These are phyloP conservation scores for Heteromeles arbutifolia DNA, from an alignment of 306 rosid genomes.

Conservation along the genomic window DNA sequence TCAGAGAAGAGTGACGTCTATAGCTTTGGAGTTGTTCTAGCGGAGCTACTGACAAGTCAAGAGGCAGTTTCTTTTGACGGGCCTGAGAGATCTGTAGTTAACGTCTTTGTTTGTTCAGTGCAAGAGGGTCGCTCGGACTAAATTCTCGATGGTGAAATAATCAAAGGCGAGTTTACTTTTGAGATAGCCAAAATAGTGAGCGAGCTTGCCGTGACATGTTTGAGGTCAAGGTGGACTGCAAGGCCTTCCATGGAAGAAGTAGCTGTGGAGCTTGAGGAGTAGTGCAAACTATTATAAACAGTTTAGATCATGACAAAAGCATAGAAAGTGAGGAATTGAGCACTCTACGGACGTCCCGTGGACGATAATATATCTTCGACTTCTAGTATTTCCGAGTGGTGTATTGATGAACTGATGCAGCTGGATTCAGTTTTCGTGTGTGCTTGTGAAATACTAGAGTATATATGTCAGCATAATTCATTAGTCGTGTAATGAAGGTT, in stretches of 20 bases:
- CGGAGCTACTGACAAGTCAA: slow-evolving; percentile 13
- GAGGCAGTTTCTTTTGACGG: not conserved
- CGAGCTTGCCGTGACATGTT: not conserved
- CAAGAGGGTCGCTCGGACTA: not conserved
- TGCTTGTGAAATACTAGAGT: too few relatives aligned
- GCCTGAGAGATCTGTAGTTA: not conserved
- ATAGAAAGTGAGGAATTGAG: too few relatives aligned
- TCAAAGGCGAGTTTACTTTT: not conserved
- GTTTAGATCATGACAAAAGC: too few relatives aligned
- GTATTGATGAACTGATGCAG: too few relatives aligned
- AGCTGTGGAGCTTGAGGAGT: not conserved
- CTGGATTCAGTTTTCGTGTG: too few relatives aligned
- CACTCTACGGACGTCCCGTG: too few relatives aligned
- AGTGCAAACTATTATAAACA: too few relatives aligned
- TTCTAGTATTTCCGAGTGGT: too few relatives aligned
- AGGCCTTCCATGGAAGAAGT: not conserved
- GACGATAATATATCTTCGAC: too few relatives aligned
- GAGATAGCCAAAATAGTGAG: not conserved
- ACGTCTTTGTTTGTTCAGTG: not conserved
- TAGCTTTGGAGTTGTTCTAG: slow-evolving; percentile 18
- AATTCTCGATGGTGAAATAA: not conserved
- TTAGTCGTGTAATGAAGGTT: too few relatives aligned
- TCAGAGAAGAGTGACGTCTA: not conserved
- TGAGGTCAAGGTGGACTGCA: not conserved
- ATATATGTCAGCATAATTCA: too few relatives aligned